A percentile compares a stretch with the other conserved stretches of the same genome.
These are phyloP conservation scores for Penicillium sp. DNA, from an alignment of 2,329 filamentous ascomycete species.

Conservation along the genomic window DNA sequence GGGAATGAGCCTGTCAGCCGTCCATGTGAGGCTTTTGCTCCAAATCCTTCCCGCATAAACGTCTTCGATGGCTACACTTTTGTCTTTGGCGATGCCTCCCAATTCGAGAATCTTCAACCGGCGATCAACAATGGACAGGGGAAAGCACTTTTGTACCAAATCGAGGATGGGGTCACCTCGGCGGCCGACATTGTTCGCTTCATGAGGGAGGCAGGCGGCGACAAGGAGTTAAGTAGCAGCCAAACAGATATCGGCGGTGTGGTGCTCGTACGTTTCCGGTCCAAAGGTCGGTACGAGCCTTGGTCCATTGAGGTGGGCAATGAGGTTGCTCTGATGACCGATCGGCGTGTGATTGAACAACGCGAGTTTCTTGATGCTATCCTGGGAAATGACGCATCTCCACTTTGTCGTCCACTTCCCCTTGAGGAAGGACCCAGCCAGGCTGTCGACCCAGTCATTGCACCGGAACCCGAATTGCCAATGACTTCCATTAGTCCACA, in stretches of 20 bases:
- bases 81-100: constrained; percentile 73
- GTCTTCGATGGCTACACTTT: constrained; percentile 88
- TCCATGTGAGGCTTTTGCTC: constrained; percentile 66
- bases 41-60: constrained; percentile 62
- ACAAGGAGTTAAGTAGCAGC: constrained; percentile 65
- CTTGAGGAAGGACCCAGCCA: constrained; percentile 49
- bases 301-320: constrained; percentile 71
- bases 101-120: constrained; percentile 71
- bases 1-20: constrained; percentile 72
- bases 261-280: constrained; percentile 71
- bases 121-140: constrained; percentile 77
- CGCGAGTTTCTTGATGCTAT: constrained; percentile 91
- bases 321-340: constrained; percentile 66
- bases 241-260: constrained; percentile 65
- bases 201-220: constrained; percentile 70
- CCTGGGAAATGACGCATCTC: constrained; percentile 70
- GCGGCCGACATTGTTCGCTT: constrained; percentile 74
- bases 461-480: background rate
- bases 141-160: constrained; percentile 68
- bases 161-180: constrained; percentile 61
- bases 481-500: background rate
- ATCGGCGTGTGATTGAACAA: constrained; percentile 81
- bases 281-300: constrained; percentile 55
- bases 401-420: constrained; percentile 64
- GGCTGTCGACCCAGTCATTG: background rate